Evolutionary conservation across 768 basidiomycete genomes (phyloP).

Genomic region (Auricularia cornea): DNA sequence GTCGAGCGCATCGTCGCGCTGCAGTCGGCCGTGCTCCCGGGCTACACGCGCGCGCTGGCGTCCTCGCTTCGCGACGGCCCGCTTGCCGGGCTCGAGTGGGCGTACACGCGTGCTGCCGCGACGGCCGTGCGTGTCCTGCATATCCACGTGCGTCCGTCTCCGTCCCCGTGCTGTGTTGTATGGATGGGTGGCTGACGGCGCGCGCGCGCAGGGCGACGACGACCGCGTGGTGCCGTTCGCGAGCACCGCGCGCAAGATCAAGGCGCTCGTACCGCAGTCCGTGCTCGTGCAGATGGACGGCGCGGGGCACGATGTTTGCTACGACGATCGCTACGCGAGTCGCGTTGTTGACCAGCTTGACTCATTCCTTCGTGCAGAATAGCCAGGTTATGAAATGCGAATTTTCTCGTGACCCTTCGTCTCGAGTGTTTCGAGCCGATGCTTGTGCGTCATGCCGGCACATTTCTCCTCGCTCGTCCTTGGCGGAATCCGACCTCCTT

Average conservation of each 20-base stretch:
- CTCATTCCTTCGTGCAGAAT: background rate
- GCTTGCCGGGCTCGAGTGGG: constrained; percentile 15
- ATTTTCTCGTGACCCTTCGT: too few species aligned
- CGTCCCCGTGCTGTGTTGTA: too few species aligned
- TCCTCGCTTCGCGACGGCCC: constrained; percentile 18
- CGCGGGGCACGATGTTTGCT: constrained; percentile 13
- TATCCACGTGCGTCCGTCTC: constrained; percentile 7
- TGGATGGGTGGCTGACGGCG: too few species aligned
- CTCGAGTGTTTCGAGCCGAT: too few species aligned
- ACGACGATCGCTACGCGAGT: background rate
- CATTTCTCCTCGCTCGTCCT: too few species aligned
- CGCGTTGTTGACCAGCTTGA: background rate
- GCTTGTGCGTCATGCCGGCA: too few species aligned
- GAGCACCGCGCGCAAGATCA: constrained; percentile 3
- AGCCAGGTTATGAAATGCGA: background rate
- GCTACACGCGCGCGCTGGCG: constrained; percentile 9
- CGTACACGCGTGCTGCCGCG: constrained; percentile 14
- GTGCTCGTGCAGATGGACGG: constrained; percentile 12
- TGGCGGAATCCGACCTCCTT: too few species aligned
- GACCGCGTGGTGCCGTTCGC: constrained; percentile 11
- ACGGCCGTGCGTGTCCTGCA: constrained; percentile 8
- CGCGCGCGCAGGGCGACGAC: constrained; percentile 16
- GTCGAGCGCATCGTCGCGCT: background rate
- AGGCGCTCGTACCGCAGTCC: constrained; percentile 11
- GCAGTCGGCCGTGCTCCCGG: constrained; percentile 9